Conservation (phyloP, 306 rosid species). For the Cyclanthera cordifolia region DNA sequence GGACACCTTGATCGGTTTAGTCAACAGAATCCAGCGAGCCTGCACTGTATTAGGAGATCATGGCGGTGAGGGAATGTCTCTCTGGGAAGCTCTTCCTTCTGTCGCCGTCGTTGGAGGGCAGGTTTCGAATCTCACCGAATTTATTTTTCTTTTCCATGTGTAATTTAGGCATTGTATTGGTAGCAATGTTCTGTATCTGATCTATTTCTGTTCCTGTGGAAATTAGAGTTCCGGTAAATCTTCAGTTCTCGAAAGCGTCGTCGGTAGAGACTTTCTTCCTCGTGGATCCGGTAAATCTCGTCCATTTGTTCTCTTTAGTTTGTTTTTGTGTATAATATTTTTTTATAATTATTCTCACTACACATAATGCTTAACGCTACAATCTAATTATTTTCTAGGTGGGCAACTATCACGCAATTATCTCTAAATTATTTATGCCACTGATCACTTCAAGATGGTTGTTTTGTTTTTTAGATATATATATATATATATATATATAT, state of each 20-base stretch:
- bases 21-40: slow-evolving; percentile 87
- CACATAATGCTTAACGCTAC: no score
- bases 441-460: no score
- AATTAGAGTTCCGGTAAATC: slow-evolving; percentile 91
- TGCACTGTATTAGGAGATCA: slow-evolving; percentile 91
- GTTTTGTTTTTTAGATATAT: no score
- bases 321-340: not conserved
- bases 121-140: slow-evolving; percentile 22
- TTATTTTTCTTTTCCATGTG: no score
- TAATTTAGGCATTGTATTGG: not conserved
- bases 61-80: slow-evolving; percentile 97
- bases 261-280: slow-evolving; percentile 95
- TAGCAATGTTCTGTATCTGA: not conserved
- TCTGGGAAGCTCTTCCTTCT: slow-evolving; percentile 99
- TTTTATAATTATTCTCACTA: no score
- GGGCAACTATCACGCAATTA: no score
- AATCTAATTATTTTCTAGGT: no score
- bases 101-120: slow-evolving; percentile 99
- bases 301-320: not conserved
- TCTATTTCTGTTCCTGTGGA: not conserved
- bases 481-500: no score
- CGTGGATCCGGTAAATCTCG: slow-evolving; percentile 80
- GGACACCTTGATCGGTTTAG: slow-evolving; percentile 99
- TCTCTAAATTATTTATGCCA: no score
- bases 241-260: slow-evolving; percentile 91